Conservation (phyloP, 2,329 filamentous ascomycete genomes). For the Penicillium sp. region DNA sequence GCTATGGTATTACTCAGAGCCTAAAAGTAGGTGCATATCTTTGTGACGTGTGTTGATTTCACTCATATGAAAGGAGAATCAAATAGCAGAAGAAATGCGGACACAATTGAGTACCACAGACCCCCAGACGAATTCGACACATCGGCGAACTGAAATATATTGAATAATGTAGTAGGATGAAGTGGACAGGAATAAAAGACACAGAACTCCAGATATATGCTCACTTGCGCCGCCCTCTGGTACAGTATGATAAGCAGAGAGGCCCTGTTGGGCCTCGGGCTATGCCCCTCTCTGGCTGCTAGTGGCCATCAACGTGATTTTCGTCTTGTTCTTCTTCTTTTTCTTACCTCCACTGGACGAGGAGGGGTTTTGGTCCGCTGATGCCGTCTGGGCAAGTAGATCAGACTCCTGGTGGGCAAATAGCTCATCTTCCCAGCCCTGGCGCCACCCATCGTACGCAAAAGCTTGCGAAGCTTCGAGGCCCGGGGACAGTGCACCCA, state of each 20-base stretch:
- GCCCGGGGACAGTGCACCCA: conserved; percentile 58
- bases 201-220: conserved; percentile 6
- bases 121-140: background rate
- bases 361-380: conserved; percentile 19
- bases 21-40: too few relatives aligned
- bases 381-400: conserved; percentile 50
- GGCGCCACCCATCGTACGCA: conserved; percentile 77
- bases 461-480: conserved; percentile 39
- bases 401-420: conserved; percentile 56
- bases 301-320: conserved; percentile 66
- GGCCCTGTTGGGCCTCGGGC: conserved; percentile 8
- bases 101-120: background rate
- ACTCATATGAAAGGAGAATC: background rate
- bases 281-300: conserved; percentile 57
- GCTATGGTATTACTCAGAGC: too few relatives aligned
- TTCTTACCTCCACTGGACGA: conserved; percentile 47
- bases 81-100: background rate
- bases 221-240: background rate
- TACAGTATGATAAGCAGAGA: background rate
- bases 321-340: conserved; percentile 65
- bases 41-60: background rate
- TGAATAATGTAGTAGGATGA: background rate
- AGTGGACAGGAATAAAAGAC: background rate
- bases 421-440: conserved; percentile 76
- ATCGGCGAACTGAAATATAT: background rate